Conservation (phyloP, 345 rosid species). For the Brassica cretica region DNA sequence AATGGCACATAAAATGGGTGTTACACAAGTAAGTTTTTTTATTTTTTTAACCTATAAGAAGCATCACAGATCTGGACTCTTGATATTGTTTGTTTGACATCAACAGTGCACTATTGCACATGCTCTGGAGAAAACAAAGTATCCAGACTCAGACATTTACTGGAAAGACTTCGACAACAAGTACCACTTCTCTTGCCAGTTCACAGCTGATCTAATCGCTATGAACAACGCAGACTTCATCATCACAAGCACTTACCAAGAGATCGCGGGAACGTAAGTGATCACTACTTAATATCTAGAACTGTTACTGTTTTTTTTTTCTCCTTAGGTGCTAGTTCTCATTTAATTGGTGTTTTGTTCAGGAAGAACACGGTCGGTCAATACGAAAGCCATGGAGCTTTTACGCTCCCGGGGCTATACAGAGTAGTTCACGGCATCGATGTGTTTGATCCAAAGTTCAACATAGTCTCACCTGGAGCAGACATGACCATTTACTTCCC, state of each 20-base stretch:
- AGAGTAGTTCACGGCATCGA: conserved; percentile 95
- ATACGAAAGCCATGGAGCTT: conserved; percentile 90
- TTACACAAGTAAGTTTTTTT: conserved; percentile 64
- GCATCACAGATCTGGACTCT: conserved; percentile 15
- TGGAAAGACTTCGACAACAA: conserved; percentile 93
- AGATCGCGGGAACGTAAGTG: conserved; percentile 96
- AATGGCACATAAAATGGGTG: conserved; percentile 91
- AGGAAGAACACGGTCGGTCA: conserved; percentile 98
- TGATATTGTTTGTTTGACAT: neutral
- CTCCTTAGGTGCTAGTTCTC: neutral
- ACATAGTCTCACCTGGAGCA: conserved; percentile 97
- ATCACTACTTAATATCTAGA: neutral
- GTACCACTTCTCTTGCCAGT: conserved; percentile 97
- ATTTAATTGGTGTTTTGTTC: neutral
- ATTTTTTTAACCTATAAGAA: neutral
- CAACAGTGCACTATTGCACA: conserved; percentile 97
- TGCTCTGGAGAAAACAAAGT: conserved; percentile 98
- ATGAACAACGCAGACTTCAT: conserved; percentile 98
- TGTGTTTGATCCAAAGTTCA: conserved; percentile 98
- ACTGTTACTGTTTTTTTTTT: neutral
- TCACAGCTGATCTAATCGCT: conserved; percentile 95
- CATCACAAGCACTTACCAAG: conserved; percentile 98
- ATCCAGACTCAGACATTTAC: conserved; percentile 97
- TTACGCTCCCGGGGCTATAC: conserved; percentile 92
- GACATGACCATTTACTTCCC: conserved; percentile 96